A percentile compares a stretch with the other conserved stretches of the same genome.
phyloP scores from a whole-genome alignment of 179 eudicot genomes.

The Sideroxylon spinosum region DNA sequence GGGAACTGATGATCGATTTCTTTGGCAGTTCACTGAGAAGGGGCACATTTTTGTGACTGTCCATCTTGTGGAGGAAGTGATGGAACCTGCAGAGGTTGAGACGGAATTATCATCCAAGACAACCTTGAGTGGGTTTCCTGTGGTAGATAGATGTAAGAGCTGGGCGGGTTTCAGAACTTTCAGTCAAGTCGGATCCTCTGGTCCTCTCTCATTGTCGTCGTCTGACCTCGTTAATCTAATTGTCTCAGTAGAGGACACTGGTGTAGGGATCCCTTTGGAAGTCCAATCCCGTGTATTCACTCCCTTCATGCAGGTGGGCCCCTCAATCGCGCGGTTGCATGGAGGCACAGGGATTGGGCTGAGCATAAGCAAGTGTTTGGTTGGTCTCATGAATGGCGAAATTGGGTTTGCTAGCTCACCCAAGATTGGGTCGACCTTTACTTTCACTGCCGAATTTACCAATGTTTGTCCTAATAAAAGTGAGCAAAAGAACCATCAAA shows the following conservation, averaged over 20 bases:
- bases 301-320: constrained; percentile 81
- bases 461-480: constrained; percentile 28
- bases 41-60: constrained; percentile 80
- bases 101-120: constrained; percentile 37
- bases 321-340: constrained; percentile 31
- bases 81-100: constrained; percentile 44
- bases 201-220: constrained; percentile 25
- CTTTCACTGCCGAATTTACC: constrained; percentile 59
- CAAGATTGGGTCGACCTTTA: constrained; percentile 62
- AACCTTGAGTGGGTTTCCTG: constrained; percentile 75
- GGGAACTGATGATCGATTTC: constrained; percentile 3
- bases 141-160: constrained; percentile 64
- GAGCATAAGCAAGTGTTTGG: constrained; percentile 88
- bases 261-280: constrained; percentile 69
- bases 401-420: constrained; percentile 63
- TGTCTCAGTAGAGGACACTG: constrained; percentile 82
- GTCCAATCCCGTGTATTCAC: constrained; percentile 68
- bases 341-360: constrained; percentile 89
- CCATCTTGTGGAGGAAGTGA: constrained; percentile 67
- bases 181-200: constrained; percentile 31
- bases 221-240: constrained; percentile 48
- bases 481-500: constrained; percentile 17
- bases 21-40: constrained; percentile 70
- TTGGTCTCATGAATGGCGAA: constrained; percentile 77
- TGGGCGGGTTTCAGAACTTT: constrained; percentile 63